Evolutionary conservation across 192 early-diverging fungal genomes (phyloP), one percentile per base, ranked within the genome.

Genomic region (Phycomyces blakesleeanus): DNA sequence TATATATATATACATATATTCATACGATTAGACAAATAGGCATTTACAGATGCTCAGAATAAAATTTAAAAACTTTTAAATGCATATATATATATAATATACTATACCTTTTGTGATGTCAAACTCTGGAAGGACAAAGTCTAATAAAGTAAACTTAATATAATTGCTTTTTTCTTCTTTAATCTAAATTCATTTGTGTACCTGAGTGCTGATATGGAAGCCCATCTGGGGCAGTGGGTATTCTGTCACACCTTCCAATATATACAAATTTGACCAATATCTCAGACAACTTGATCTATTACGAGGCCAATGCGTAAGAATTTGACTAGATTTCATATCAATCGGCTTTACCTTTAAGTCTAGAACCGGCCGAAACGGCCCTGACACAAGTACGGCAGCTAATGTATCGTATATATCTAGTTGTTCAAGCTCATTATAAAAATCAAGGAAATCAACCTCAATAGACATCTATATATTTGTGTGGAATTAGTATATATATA

Each of bases 191-290:
- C 26, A 55, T 29, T 24, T 25, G 10, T 50, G n/a, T 72, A 83
- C 81, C 82, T 41, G 67, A 70, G 52, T 85, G 83, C 63, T 85
- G 83, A 57, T 85, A 82, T 5, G 83, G 83, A 7, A 75, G 68
- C 11, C 74, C 75, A 18, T 79, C 77, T 14, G 75, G 55, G 12
- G 68, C 66, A 29, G 73, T 65, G 20, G 74, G 73, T 39, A 73
- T 62, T 9, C 73, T 38, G 20, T 63, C 61, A 47, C 73, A 77
- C 40, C 74, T 77, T 34, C 81, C 83, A 15, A 78, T 69, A 68
- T 79, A 85, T 14, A 60, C 69, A 16, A 85, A 54, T 38, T 82
- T 75, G 42, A 75, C 75, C 34, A 80, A 55, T 24, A 41, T 49
- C 41, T 63, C 11, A 38, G 71, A 29, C 22, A 69, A 16, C 16